Percentiles rank a stretch among this genome's conserved stretches.
Evolutionary conservation across 306 rosid genomes (phyloP).

Genomic region (Astragalus membranaceus): DNA sequence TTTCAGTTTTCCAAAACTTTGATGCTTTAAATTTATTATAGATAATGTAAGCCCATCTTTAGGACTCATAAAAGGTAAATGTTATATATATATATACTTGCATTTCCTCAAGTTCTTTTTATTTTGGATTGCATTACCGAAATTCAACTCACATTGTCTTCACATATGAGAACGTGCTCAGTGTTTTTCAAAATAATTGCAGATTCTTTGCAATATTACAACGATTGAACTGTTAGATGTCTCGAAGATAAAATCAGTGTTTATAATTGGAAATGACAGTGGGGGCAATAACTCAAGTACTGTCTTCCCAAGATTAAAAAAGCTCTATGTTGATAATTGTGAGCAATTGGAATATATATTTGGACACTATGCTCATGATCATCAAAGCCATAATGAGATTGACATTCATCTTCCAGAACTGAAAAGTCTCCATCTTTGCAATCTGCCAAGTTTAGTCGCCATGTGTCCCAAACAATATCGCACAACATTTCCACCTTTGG

Average conservation of each 20-base stretch:
- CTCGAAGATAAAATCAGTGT: background rate
- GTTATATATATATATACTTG: background rate
- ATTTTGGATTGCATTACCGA: background rate
- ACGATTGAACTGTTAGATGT: background rate
- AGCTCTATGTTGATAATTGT: background rate
- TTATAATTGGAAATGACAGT: background rate
- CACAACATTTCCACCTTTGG: background rate
- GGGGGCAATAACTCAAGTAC: background rate
- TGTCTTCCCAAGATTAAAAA: background rate
- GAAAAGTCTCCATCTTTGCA: rapidly evolving
- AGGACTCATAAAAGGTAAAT: no score
- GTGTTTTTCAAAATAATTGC: background rate
- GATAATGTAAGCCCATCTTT: no score
- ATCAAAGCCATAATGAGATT: background rate
- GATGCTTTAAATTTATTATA: no score
- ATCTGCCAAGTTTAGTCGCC: background rate
- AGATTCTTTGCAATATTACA: background rate
- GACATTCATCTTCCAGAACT: background rate
- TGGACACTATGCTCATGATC: background rate
- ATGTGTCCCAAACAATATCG: background rate
- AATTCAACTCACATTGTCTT: background rate
- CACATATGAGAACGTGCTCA: background rate
- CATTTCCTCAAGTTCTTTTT: background rate
- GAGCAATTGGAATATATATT: background rate
- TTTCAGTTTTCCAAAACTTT: no score